Base-by-base conservation (phyloP, 2,329 filamentous ascomycete genomes). In the Penicillium capsulatum region DNA sequence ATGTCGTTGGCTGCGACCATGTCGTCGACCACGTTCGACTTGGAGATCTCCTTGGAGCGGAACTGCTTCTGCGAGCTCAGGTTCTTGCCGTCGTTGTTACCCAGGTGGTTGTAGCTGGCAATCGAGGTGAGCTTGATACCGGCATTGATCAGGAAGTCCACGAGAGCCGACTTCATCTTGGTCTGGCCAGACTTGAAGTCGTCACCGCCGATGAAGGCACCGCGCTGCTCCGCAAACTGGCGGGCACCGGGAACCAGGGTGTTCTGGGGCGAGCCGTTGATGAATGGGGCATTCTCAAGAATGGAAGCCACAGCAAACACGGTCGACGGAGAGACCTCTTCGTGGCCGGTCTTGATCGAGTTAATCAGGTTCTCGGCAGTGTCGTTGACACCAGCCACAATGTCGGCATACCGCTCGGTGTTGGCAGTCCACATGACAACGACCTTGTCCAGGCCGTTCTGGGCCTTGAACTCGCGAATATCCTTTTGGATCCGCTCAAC, bases 181-280 rank as follows among this genome's bases (percentile, higher is more conserved):
- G 92, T 98, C 77, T 98, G 92, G 48, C 92, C 92, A 48, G 92
- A 97, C 76, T 98, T 98, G 83, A 98, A 98, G 73, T 98, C 92
- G 60, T 98, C 92, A 51, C 92, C 92, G 43, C 92, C 92, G 59
- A 98, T 89, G 74, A 94, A 98, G 47, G 90, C 81, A 41, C 79
- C 77, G 68, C 94, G 82, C 68, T 84, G 76, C 74, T 94, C 86
- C 15, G 92, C 92, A 42, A 98, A 81, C 61, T 91, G 76, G 54
- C 97, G 83, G 45, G 84, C 86, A 60, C 92, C 92, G 7, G 91
- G 91, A 14, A 98, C 91, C 59, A 98, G 97, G 30, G 92, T 98
- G 77, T 98, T 98, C 71, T 98, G 92, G 22, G 92, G 92, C 49
- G 92, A 98, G 43, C 92, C 92, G 69, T 98, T 98, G 82, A 98